Conservation (phyloP, 768 basidiomycete genomes). For the Clitopilus hobsonii region DNA sequence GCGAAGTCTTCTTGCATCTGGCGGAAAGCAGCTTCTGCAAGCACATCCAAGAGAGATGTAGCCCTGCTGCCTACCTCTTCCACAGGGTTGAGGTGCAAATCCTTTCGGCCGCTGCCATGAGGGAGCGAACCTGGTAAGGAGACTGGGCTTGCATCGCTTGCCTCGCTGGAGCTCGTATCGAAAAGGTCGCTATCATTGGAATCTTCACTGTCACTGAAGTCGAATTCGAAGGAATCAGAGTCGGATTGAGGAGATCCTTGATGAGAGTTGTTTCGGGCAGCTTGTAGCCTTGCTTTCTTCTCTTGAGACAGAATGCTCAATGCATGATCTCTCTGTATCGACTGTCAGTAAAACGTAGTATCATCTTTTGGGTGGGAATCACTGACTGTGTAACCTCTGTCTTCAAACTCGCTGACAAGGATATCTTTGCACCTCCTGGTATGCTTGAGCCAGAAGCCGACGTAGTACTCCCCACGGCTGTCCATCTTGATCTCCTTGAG, state of each 20-base stretch:
- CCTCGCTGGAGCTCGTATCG: too few species aligned
- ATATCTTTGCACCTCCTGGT: background rate
- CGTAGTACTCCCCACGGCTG: background rate
- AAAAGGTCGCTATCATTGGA: too few species aligned
- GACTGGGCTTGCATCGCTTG: background rate
- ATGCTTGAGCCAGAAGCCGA: background rate
- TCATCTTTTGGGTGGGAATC: background rate
- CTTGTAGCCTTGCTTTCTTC: too few species aligned
- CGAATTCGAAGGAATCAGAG: too few species aligned
- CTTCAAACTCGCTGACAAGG: background rate
- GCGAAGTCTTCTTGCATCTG: background rate
- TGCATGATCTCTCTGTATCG: background rate
- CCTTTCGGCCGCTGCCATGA: background rate
- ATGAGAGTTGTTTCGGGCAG: too few species aligned
- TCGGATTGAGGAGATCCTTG: too few species aligned
- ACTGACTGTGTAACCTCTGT: background rate
- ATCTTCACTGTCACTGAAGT: too few species aligned
- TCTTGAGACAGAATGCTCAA: too few species aligned
- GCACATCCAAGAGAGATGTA: background rate
- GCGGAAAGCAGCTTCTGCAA: background rate
- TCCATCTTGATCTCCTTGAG: background rate
- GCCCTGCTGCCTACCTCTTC: background rate
- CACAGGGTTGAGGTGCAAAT: background rate
- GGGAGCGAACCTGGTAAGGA: background rate
- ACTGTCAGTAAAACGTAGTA: too few species aligned